Evolutionary conservation across 495 filamentous ascomycete species (phyloP).

Genomic region (Hypoxylon lienhwacheense): DNA sequence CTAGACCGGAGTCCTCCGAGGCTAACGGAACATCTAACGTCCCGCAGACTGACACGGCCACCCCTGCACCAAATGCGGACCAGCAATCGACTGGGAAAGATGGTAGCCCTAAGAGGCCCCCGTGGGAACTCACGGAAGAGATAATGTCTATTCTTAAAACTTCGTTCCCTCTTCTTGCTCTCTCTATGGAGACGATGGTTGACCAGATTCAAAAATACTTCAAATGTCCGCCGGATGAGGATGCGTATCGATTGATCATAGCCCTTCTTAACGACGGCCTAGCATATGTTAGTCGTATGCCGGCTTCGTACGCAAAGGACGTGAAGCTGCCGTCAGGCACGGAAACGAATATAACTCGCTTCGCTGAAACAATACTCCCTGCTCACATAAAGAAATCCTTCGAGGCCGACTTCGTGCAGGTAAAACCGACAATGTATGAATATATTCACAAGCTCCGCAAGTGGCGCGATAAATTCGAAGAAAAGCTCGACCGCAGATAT

Average conservation of each 20-base stretch:
- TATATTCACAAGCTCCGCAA: constrained; percentile 96
- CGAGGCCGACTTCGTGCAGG: constrained; percentile 90
- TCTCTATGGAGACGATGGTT: constrained; percentile 99
- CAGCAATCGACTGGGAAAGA: constrained; percentile 38
- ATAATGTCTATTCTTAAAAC: constrained; percentile 93
- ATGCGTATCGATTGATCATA: constrained; percentile 96
- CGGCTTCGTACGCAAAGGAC: constrained; percentile 81
- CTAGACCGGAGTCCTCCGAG: constrained; percentile 48
- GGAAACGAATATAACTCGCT: constrained; percentile 92
- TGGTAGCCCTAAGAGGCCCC: constrained; percentile 63
- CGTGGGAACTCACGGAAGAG: constrained; percentile 96
- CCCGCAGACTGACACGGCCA: constrained; percentile 31
- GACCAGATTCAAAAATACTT: constrained; percentile 98
- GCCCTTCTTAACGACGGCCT: constrained; percentile 93
- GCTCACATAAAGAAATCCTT: constrained; percentile 90
- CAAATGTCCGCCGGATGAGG: constrained; percentile 97
- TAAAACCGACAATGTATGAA: constrained; percentile 93
- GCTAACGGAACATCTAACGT: constrained; percentile 48
- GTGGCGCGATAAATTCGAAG: constrained; percentile 98
- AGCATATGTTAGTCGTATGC: constrained; percentile 83
- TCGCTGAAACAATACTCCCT: constrained; percentile 94
- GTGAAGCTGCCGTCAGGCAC: constrained; percentile 88
- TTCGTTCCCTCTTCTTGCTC: constrained; percentile 88
- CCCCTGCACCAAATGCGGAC: constrained; percentile 42
- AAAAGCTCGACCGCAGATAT: constrained; percentile 87